These are phyloP conservation scores for Talaromyces sp. DNA, from an alignment of 2,329 filamentous ascomycete species.

Conservation along the genomic window DNA sequence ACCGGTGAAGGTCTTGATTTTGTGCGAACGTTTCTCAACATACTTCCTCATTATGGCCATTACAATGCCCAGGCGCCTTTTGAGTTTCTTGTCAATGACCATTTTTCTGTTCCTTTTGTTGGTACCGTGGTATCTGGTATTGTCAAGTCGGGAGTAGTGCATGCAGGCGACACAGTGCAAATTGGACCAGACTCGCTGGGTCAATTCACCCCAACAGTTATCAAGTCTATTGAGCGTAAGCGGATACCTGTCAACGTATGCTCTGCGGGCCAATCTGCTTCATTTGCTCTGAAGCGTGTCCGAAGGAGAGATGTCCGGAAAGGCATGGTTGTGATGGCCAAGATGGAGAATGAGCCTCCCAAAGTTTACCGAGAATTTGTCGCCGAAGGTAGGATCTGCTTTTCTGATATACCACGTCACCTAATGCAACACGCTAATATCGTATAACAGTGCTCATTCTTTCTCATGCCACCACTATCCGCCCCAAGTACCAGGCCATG, in stretches of 20 bases:
- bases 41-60: slow-evolving; percentile 87
- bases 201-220: slow-evolving; percentile 78
- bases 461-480: slow-evolving; percentile 94
- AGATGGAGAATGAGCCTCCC: slow-evolving; percentile 62
- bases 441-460: slow-evolving; percentile 69
- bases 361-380: slow-evolving; percentile 73
- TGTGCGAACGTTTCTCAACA: slow-evolving; percentile 89
- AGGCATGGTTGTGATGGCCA: slow-evolving; percentile 93
- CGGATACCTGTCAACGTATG: slow-evolving; percentile 82
- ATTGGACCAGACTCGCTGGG: slow-evolving; percentile 88
- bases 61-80: slow-evolving; percentile 85
- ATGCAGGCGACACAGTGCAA: slow-evolving; percentile 82
- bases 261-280: slow-evolving; percentile 85
- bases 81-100: slow-evolving; percentile 95
- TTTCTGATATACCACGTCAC: slow-evolving; percentile 1
- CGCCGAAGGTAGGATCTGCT: slow-evolving; percentile 58
- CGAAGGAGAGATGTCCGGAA: slow-evolving; percentile 90
- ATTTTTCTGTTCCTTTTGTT: slow-evolving; percentile 94
- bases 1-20: slow-evolving; percentile 87
- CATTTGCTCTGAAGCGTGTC: slow-evolving; percentile 82
- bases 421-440: neutral
- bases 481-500: slow-evolving; percentile 96
- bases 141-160: slow-evolving; percentile 79
- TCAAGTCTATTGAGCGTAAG: slow-evolving; percentile 92
- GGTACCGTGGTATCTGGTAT: slow-evolving; percentile 95